Base-by-base conservation (phyloP, 108 stramenopile species). In the Cyclotella choctawhatcheeana region DNA sequence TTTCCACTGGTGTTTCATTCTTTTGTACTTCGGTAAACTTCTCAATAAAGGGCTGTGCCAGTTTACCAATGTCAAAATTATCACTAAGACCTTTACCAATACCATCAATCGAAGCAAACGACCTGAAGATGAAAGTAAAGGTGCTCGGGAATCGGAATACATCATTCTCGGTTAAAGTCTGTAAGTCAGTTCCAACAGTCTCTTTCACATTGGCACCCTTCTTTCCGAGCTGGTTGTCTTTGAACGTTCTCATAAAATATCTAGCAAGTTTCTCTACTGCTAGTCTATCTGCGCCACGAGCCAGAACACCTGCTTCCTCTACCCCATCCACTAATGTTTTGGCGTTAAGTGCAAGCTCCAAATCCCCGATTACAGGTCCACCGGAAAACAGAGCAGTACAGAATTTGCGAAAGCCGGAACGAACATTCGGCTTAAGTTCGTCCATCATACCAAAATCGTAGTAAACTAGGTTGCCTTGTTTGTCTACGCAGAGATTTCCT, bases 391-490 rank as follows among this genome's bases (percentile, higher is more conserved):
- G 85, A 8, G 94, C 89, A 0, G 86, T 90, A 71, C 94, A 95
- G 67, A 95, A 95, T 44, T 85, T 93, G 22, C 89, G 84, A 51
- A 96, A 93, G 13, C 96, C 96, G 4, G 79, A 82, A 18, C 85
- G 81, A 22, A 96, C 93, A 51, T 89, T 90, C 10, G 91, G 90
- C 51, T 88, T 89, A 16, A 97, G 76, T 60, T 97, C 96, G 67
- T 98, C 96, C 96, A 97, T 97, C 96, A 97, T 95, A 30, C 96
- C 97, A 63, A 95, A 98, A 70, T 98, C 98, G 69, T 97, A 98
- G 76, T 91, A 97, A 0, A 98, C 96, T 0, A 98, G 84, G 30
- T 93, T 90, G 43, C 92, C 93, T 32, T 84, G 3, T 30, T 76
- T 81, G 74, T 97, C 92, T 59, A 93, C 93, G 53, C 94, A 95